Base-by-base conservation (phyloP, 2,329 filamentous ascomycete genomes). In the Diaporthe caulivora region DNA sequence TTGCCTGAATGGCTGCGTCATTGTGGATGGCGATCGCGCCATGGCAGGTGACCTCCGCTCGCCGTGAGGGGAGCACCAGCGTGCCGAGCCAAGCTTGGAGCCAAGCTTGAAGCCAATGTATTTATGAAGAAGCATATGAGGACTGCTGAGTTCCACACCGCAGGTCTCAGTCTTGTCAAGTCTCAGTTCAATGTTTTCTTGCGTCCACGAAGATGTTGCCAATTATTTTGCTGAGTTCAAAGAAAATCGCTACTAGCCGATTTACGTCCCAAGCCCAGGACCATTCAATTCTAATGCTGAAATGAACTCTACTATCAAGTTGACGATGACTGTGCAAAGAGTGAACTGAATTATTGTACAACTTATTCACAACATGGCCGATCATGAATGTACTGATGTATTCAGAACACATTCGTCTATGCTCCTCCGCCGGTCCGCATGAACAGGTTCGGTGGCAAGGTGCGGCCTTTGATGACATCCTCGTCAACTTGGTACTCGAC, bases 391-490 rank as follows among this genome's bases (percentile, higher is more conserved):
- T 49, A 7, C 51, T 17, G 26, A 3, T 53, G n/a, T 18, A 26
- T 62, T 31, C 5, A 34, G 10, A 24, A 15, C 2, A 13, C 21
- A 51, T 2, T 4, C 15, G n/a, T 67, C n/a, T 67, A 40, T 21
- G 47, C 47, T 26, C 21, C 62, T 65, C 21, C 31, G 7, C 79
- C 77, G 7, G 84, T 87, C 2, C 86, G 81, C 81, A 88, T 84
- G 51, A 89, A 88, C 0, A 88, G 53, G 75, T 88, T 88, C 0
- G 85, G 80, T 24, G 86, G 87, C 55, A 78, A 74, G 0, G 78
- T 74, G 29, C 82, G 79, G 1, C 29, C 69, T 6, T 76, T 77
- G 58, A 76, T 73, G 44, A 87, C 87, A 77, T 86, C 82, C 3
- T 81, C 81, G 67, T 87, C 86, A 26, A 87, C 79, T 3, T 79